Evolutionary conservation across 306 rosid genomes (phyloP).

Genomic region (Cajanus cajan): DNA sequence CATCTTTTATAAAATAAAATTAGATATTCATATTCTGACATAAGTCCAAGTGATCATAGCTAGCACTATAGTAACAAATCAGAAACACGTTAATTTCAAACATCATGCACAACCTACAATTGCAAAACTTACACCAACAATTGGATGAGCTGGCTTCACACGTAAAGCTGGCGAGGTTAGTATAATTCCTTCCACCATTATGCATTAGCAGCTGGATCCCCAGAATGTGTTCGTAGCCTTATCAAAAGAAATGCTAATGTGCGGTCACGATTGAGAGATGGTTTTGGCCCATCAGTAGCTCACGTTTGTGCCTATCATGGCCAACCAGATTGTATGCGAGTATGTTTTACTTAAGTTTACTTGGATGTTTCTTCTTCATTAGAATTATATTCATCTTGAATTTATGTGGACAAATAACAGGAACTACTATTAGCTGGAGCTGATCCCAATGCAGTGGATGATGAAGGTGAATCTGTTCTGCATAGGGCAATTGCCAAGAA

Average conservation of each 20-base stretch:
- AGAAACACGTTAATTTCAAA: neutral
- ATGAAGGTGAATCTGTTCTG: constrained; percentile 95
- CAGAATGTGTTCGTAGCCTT: constrained; percentile 81
- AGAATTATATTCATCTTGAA: constrained; percentile 24
- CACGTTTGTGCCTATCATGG: constrained; percentile 98
- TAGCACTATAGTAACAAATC: neutral
- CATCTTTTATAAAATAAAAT: too few species aligned
- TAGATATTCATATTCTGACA: too few species aligned
- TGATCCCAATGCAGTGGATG: constrained; percentile 94
- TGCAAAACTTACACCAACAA: constrained; percentile 72
- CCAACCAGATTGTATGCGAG: constrained; percentile 99
- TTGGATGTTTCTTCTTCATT: constrained; percentile 27
- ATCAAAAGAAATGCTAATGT: constrained; percentile 84
- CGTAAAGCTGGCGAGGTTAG: constrained; percentile 96
- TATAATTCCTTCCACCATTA: constrained; percentile 78
- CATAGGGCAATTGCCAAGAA: constrained; percentile 94
- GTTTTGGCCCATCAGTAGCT: constrained; percentile 92
- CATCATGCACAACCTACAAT: neutral
- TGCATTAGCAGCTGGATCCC: constrained; percentile 98
- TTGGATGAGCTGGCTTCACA: constrained; percentile 93
- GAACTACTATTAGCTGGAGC: constrained; percentile 93
- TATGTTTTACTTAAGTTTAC: constrained; percentile 50
- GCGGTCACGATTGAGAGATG: constrained; percentile 83
- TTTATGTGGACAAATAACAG: constrained; percentile 49
- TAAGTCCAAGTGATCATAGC: neutral